These are phyloP conservation scores for Phytopythium cucurbitacearum DNA, from an alignment of 352 stramenopile genomes.

Conservation along the genomic window DNA sequence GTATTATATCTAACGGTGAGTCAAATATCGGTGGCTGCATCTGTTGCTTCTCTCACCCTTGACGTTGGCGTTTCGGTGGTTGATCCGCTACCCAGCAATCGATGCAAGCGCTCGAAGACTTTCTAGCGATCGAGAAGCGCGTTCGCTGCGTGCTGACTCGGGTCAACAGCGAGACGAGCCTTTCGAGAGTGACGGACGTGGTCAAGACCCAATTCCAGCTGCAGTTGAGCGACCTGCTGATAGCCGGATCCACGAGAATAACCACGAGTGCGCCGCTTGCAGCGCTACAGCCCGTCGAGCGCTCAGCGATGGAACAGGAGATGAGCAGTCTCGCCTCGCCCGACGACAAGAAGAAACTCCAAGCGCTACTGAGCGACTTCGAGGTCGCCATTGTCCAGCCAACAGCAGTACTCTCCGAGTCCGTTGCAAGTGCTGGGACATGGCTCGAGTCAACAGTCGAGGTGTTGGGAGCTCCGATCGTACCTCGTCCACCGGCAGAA, in stretches of 20 bases:
- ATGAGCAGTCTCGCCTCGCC: conserved; percentile 35
- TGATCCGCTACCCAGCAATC: conserved; percentile 16
- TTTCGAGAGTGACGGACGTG: conserved; percentile 21
- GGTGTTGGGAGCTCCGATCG: conserved; percentile 30
- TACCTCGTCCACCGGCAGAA: conserved; percentile 27
- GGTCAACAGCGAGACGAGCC: conserved; percentile 17
- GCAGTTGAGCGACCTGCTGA: conserved; percentile 28
- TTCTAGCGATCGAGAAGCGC: conserved; percentile 44
- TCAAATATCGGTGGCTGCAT: background rate
- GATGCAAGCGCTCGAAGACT: conserved; percentile 36
- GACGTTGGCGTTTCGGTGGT: background rate
- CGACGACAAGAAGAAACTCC: conserved; percentile 78
- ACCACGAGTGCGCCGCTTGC: conserved; percentile 9
- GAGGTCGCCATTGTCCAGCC: conserved; percentile 29
- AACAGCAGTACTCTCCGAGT: conserved; percentile 15
- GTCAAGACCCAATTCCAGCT: conserved; percentile 29
- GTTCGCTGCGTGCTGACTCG: conserved; percentile 28
- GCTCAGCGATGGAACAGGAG: conserved; percentile 54
- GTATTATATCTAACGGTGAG: conserved; percentile 44
- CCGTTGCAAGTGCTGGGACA: conserved; percentile 22
- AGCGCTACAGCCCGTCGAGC: conserved; percentile 25
- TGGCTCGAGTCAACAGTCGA: conserved; percentile 20
- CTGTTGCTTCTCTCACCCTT: background rate
- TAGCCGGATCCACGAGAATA: conserved; percentile 22
- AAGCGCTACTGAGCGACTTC: conserved; percentile 59